These are phyloP conservation scores for Selaginella tamariscina DNA, from an alignment of 75 land plant species.

Conservation along the genomic window DNA sequence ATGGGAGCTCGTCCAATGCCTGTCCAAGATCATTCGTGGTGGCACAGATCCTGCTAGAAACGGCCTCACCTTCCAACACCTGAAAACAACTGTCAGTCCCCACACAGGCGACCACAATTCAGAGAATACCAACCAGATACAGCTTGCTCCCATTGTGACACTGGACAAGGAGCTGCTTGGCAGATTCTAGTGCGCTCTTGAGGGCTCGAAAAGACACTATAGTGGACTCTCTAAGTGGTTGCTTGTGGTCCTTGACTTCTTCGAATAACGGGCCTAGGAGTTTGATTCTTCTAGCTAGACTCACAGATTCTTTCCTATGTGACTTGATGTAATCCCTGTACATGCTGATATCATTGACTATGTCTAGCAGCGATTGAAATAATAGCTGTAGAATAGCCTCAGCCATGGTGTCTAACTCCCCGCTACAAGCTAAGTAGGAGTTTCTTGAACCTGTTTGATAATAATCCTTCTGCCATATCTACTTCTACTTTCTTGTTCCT, in stretches of 20 bases:
- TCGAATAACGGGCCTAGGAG: slow-evolving; percentile 56
- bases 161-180: slow-evolving; percentile 38
- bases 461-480: not conserved
- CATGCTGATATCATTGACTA: slow-evolving; percentile 31
- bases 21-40: slow-evolving; percentile 36
- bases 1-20: slow-evolving; percentile 48
- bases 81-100: slow-evolving; percentile 13
- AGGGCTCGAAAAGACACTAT: slow-evolving; percentile 24
- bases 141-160: slow-evolving; percentile 67
- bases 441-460: not conserved
- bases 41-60: slow-evolving; percentile 37
- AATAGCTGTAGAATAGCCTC: not conserved
- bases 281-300: slow-evolving; percentile 48
- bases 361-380: slow-evolving; percentile 24
- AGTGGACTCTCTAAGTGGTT: slow-evolving; percentile 16
- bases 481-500: not conserved
- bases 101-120: not conserved
- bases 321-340: slow-evolving; percentile 37
- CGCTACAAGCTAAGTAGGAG: not conserved
- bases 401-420: not conserved
- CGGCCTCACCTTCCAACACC: slow-evolving; percentile 52
- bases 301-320: slow-evolving; percentile 37
- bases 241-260: slow-evolving; percentile 39
- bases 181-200: slow-evolving; percentile 41
- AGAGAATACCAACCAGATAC: slow-evolving; percentile 48